Evolutionary conservation across 2,329 filamentous ascomycete species (phyloP).

Genomic region (Paecilomyces sp.): DNA sequence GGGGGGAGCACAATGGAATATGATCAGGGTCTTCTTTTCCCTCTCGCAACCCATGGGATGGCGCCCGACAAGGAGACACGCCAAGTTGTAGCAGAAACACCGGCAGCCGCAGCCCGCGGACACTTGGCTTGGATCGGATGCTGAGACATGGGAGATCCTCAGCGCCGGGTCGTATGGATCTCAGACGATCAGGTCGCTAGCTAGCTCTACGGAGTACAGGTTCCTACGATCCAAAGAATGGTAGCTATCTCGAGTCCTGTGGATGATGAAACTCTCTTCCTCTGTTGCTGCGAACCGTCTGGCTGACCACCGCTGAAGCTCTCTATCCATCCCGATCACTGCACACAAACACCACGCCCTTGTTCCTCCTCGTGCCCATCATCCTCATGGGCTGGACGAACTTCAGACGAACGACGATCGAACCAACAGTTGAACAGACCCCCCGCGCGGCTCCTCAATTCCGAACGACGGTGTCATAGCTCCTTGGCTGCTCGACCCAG

Average conservation of each 20-base stretch:
- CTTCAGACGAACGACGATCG: neutral
- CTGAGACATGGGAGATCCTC: neutral
- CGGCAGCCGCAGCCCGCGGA: neutral
- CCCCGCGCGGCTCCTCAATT: constrained; percentile 1
- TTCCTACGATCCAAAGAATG: neutral
- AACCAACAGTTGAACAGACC: neutral
- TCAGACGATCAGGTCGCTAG: neutral
- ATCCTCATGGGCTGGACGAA: neutral
- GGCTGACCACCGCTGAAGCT: too few species aligned
- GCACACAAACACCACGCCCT: neutral
- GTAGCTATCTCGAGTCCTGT: too few species aligned
- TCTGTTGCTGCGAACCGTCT: too few species aligned
- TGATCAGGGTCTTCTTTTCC: neutral
- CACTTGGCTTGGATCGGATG: neutral
- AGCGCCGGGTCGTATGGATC: neutral
- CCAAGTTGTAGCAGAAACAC: neutral
- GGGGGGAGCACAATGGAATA: neutral
- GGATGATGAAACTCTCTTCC: too few species aligned
- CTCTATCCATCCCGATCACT: neutral
- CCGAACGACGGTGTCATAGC: neutral
- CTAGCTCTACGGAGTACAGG: neutral
- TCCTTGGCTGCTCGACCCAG: neutral
- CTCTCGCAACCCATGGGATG: neutral
- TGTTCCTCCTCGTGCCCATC: neutral
- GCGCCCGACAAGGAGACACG: neutral